Evolutionary conservation across 1,139 yeast genomes (phyloP), one percentile per base, ranked within the genome.

Genomic region (Keqinozyma sinolaborantium): DNA sequence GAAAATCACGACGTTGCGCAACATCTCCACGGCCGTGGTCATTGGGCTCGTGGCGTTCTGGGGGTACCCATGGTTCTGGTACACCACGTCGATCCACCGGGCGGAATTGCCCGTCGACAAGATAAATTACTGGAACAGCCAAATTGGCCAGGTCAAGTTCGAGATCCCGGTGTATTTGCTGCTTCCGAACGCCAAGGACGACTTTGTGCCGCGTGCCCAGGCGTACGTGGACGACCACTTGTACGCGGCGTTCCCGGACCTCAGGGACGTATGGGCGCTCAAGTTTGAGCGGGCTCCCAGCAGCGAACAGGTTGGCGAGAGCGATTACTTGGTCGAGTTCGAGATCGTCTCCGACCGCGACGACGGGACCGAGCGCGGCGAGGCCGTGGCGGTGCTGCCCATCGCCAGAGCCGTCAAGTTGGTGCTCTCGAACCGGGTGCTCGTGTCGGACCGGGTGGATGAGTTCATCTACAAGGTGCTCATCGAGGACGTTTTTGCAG

Each of bases 1-100:
- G 10, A 18, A 18, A 18, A 7, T 18, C 10, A 18, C 21, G 10
- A 18, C 21, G 10, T 18, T 18, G 10, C 21, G 21, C 10, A 18
- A 18, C 10, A 18, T 7, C 9, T 7, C 21, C 10, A 7, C 42
- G 5, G 20, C 24, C 14, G 37, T 44, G 18, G 34, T 48, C 3
- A 44, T 53, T 4, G 16, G 63, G 1, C 44, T 76, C 3, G 70
- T 78, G 28, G 43, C 68, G 2, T 45, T 70, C 5, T 53, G 55
- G 24, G 96, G 95, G 2, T 50, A 79, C 13, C 96, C 96, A 2
- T 55, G 85, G 40, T 87, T 92, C 82, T 60, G 69, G 36, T 54
- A 59, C 29, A 76, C 95, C 23, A 85, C 96, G 4, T 69, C 79
- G 14, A 77, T 86, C 7, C 77, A 83, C 47, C 68, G 95, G 39